These are phyloP conservation scores for Craspedostauros australis DNA, from an alignment of 108 stramenopile species.

Conservation along the genomic window DNA sequence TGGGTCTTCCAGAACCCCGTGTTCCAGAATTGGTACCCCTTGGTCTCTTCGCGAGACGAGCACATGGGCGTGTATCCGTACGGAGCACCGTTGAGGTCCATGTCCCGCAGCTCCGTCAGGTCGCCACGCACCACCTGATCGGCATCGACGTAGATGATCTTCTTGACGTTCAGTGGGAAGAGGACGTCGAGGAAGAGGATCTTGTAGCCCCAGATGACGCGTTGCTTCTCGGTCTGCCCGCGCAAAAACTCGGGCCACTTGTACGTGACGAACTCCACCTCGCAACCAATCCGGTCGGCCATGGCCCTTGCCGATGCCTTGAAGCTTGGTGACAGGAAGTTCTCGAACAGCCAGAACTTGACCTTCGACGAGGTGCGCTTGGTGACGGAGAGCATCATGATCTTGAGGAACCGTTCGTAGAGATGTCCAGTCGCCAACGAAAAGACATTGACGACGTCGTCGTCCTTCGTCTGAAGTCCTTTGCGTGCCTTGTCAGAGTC, in stretches of 20 bases:
- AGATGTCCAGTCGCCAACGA: constrained; percentile 95
- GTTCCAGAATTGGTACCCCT: constrained; percentile 95
- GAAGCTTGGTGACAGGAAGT: constrained; percentile 92
- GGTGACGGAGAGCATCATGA: constrained; percentile 99
- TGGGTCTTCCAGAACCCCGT: constrained; percentile 94
- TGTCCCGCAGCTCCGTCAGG: constrained; percentile 94
- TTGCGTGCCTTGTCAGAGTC: constrained; percentile 42
- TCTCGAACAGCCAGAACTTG: constrained; percentile 99
- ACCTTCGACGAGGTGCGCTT: constrained; percentile 90
- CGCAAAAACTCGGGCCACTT: constrained; percentile 99
- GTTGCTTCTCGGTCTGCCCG: constrained; percentile 95
- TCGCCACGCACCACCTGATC: constrained; percentile 98
- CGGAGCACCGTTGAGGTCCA: constrained; percentile 80
- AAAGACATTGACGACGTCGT: constrained; percentile 94
- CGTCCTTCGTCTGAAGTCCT: constrained; percentile 8
- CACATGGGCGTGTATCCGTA: constrained; percentile 99
- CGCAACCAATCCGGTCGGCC: constrained; percentile 81
- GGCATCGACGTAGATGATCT: constrained; percentile 95
- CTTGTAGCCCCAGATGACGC: constrained; percentile 99
- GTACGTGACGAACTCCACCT: constrained; percentile 90
- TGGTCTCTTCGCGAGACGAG: constrained; percentile 81
- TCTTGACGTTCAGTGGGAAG: constrained; percentile 94
- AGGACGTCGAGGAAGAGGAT: constrained; percentile 99
- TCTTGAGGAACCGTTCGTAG: constrained; percentile 95
- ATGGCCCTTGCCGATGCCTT: constrained; percentile 80